Evolutionary conservation across 164 flowering plant species (phyloP).

Genomic region (Nelumbo lutea): DNA sequence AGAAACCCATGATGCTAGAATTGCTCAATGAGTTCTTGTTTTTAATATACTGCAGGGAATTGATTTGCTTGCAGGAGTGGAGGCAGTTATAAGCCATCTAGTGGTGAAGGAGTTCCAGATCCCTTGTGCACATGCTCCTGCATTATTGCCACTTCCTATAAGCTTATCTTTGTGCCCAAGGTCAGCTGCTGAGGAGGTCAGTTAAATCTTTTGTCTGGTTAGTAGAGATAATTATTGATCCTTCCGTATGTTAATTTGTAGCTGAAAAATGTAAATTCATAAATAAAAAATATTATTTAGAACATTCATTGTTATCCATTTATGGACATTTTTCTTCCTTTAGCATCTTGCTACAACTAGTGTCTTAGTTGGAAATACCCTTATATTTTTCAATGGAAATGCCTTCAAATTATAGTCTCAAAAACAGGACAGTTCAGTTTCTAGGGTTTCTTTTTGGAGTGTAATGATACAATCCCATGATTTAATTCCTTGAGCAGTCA

Average conservation of each 20-base stretch:
- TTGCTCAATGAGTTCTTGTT: background rate
- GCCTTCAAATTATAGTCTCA: background rate
- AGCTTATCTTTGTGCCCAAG: constrained; percentile 51
- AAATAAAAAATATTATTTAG: no score
- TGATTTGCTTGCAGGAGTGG: constrained; percentile 80
- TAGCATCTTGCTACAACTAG: no score
- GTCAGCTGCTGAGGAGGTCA: constrained; percentile 90
- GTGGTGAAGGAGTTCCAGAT: constrained; percentile 77
- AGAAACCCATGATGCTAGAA: background rate
- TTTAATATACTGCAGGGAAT: constrained; percentile 45
- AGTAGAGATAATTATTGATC: background rate
- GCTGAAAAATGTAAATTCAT: background rate
- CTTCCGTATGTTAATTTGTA: background rate
- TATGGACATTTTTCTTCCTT: no score
- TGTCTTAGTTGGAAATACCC: no score
- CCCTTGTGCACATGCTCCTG: constrained; percentile 98
- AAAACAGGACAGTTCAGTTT: no score
- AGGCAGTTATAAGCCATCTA: constrained; percentile 82
- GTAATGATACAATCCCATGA: background rate
- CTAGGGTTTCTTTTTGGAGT: background rate
- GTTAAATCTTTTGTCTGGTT: background rate
- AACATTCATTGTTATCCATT: no score
- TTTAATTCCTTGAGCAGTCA: background rate
- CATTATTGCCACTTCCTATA: constrained; percentile 53
- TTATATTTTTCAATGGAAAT: no score